Evolutionary conservation across 495 filamentous ascomycete genomes (phyloP), one percentile per base, ranked within the genome.

Genomic region (Barbatosphaeria neglecta): DNA sequence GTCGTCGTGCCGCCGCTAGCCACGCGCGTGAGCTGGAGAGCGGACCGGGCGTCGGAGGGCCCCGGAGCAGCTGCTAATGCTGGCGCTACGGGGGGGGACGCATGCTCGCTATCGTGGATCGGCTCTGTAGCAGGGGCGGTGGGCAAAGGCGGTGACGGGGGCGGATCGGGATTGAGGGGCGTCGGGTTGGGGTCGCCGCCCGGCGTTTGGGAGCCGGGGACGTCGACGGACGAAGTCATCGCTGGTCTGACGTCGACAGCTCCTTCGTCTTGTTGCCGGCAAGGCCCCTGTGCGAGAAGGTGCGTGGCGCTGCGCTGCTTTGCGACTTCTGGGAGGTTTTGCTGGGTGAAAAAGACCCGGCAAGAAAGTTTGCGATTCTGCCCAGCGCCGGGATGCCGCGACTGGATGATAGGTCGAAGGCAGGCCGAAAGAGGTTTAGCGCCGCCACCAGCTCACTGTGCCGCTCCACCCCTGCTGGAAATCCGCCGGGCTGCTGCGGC

Each of bases 151-250:
- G 39, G 39, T 41, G 39, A 41, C 22, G n/a, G n/a, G 39, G 20
- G 20, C 5, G 39, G 19, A n/a, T 24, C 39, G 20, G 39, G 18
- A n/a, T 24, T 22, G 39, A 41, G 19, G 7, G 22, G 22, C 20
- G 19, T 9, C 3, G 39, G 39, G 4, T 23, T 22, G 1, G 39
- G 19, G 5, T 24, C 20, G 22, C 9, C 20, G 9, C 15, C 15
- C 38, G 22, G 11, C 10, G 18, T 23, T 6, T 41, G 39, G 20
- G 20, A 19, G 22, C 15, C 24, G 20, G 39, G 43, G 50, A 46
- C 55, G 52, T 46, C 52, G 50, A 53, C 52, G 54, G 59, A 62
- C 59, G 59, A 62, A 62, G 59, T 62, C 59, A 62, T 62, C 59
- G 59, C 59, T 60, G 38, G 55, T 58, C 45, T 44, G 46, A 50